phyloP scores from a whole-genome alignment of 192 early-diverging fungal genomes.

The Gaertneriomyces semiglobifer region DNA sequence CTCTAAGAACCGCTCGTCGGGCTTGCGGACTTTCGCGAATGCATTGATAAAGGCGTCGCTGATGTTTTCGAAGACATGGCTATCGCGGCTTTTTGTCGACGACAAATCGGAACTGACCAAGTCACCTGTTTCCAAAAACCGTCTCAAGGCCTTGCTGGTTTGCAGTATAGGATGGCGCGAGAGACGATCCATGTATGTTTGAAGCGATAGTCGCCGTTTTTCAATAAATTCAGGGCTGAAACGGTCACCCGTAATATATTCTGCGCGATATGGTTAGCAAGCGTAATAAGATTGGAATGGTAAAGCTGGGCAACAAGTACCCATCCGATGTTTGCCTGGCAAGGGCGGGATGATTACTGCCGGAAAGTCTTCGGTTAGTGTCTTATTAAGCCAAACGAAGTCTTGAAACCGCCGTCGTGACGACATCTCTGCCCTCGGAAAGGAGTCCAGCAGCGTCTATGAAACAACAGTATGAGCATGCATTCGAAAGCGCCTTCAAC shows the following conservation, averaged over 20 bases:
- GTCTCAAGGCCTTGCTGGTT: slow-evolving; percentile 59
- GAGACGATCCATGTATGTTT: slow-evolving; percentile 81
- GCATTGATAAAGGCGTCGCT: slow-evolving; percentile 84
- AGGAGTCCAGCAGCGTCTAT: slow-evolving; percentile 63
- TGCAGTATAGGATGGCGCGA: slow-evolving; percentile 78
- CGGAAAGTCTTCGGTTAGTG: slow-evolving; percentile 69
- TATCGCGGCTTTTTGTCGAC: slow-evolving; percentile 19
- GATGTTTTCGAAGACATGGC: slow-evolving; percentile 73
- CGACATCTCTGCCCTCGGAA: slow-evolving; percentile 49
- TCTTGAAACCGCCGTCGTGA: slow-evolving; percentile 91
- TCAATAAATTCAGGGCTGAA: slow-evolving; percentile 91
- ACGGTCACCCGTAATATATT: slow-evolving; percentile 93
- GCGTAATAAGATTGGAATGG: background rate
- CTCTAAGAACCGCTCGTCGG: slow-evolving; percentile 79
- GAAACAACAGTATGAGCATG: background rate
- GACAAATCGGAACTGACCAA: slow-evolving; percentile 19
- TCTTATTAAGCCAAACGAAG: slow-evolving; percentile 84
- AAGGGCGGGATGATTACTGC: slow-evolving; percentile 83
- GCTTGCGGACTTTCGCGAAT: slow-evolving; percentile 85
- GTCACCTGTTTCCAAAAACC: slow-evolving; percentile 83
- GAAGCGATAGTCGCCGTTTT: slow-evolving; percentile 68
- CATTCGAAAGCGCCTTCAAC: background rate
- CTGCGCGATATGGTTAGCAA: slow-evolving; percentile 33
- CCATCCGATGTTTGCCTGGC: slow-evolving; percentile 87
- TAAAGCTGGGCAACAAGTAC: slow-evolving; percentile 38